Conservation (phyloP, 2,329 filamentous ascomycete species). For the Phialophora verrucosa region DNA sequence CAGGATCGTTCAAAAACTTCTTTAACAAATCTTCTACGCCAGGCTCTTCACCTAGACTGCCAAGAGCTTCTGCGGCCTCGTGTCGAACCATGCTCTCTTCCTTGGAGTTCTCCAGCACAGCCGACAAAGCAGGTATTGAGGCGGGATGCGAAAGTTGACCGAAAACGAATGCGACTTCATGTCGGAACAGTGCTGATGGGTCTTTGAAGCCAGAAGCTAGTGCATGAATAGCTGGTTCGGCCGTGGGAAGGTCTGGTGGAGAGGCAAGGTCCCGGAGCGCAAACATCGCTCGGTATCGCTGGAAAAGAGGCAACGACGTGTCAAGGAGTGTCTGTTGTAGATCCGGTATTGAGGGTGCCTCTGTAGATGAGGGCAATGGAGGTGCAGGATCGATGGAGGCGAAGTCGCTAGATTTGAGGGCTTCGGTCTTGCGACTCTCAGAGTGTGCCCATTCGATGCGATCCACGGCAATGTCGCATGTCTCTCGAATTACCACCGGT, state of each 20-base stretch:
- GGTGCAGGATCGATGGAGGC: conserved; percentile 94
- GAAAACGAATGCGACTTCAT: conserved; percentile 98
- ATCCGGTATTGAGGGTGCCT: conserved; percentile 69
- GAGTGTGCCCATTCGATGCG: conserved; percentile 93
- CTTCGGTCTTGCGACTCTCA: conserved; percentile 72
- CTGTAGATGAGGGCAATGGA: conserved; percentile 73
- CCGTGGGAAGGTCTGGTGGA: conserved; percentile 87
- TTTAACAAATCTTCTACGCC: conserved; percentile 87
- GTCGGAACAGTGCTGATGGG: conserved; percentile 88
- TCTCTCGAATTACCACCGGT: conserved; percentile 83
- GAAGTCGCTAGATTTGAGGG: conserved; percentile 86
- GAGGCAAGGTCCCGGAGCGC: conserved; percentile 92
- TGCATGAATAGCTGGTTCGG: conserved; percentile 82
- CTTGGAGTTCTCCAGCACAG: conserved; percentile 74
- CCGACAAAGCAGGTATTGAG: conserved; percentile 88
- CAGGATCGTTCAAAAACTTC: conserved; percentile 84
- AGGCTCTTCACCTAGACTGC: conserved; percentile 89
- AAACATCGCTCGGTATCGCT: conserved; percentile 98
- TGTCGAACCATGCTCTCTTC: conserved; percentile 97
- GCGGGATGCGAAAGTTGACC: conserved; percentile 94
- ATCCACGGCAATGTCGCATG: conserved; percentile 94
- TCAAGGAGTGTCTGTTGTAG: conserved; percentile 81
- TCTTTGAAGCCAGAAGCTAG: conserved; percentile 86
- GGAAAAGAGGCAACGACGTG: conserved; percentile 78
- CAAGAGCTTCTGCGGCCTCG: conserved; percentile 94